These are phyloP conservation scores for Hypocreales sp. DNA, from an alignment of 2,329 filamentous ascomycete species.

Conservation along the genomic window DNA sequence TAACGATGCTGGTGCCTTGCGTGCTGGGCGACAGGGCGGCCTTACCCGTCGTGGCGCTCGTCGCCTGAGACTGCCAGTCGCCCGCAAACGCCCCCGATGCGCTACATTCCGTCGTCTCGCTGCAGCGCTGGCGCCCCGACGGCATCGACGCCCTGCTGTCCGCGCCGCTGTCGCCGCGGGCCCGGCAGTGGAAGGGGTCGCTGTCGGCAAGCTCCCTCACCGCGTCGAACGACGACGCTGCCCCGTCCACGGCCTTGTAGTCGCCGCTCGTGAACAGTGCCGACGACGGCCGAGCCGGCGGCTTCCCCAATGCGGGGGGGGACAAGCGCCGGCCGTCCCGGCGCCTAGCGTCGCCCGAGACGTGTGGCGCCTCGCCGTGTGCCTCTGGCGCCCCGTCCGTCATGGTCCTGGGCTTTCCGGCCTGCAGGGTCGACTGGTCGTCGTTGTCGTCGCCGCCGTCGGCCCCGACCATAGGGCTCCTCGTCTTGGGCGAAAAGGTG, in stretches of 20 bases:
- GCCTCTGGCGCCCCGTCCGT: constrained; percentile 9
- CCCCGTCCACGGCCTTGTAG: constrained; percentile 27
- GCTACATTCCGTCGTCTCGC: constrained; percentile 47
- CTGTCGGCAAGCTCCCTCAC: constrained; percentile 31
- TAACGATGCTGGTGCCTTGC: constrained; percentile 49
- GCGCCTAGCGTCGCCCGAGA: constrained; percentile 8
- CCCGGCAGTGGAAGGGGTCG: constrained; percentile 29
- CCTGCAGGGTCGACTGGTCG: constrained; percentile 5
- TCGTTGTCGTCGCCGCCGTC: constrained; percentile 11
- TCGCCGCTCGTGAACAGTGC: background rate
- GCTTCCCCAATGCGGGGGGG: too few relatives aligned
- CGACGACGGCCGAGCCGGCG: background rate
- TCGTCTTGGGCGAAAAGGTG: constrained; percentile 27
- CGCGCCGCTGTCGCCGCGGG: constrained; percentile 13
- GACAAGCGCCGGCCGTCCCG: constrained; percentile 11
- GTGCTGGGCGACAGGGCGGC: constrained; percentile 51
- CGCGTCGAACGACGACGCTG: constrained; percentile 26
- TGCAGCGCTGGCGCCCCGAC: constrained; percentile 36
- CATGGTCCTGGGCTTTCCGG: constrained; percentile 4
- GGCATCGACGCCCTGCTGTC: constrained; percentile 21
- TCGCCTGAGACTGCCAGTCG: constrained; percentile 48
- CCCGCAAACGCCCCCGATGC: constrained; percentile 35
- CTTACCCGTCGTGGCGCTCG: constrained; percentile 47
- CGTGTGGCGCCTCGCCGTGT: constrained; percentile 8
- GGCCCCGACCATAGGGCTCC: constrained; percentile 24